phyloP scores from a whole-genome alignment of 2,329 filamentous ascomycete genomes.

The Raffaelea arxii region DNA sequence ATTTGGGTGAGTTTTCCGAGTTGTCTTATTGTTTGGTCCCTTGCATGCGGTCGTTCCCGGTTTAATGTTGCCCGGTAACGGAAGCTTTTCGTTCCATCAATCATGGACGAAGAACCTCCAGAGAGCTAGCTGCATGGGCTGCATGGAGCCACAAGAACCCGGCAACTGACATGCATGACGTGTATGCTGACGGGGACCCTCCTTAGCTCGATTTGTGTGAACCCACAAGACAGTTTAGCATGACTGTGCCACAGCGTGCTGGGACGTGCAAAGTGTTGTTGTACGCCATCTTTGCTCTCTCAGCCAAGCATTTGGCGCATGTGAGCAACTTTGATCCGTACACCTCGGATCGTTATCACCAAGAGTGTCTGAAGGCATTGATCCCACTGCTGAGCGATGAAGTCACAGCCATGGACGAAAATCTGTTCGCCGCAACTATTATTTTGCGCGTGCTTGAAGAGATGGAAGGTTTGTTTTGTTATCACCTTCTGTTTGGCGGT shows the following conservation, averaged over 20 bases:
- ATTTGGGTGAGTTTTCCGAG: slow-evolving; percentile 20
- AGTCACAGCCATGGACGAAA: slow-evolving; percentile 34
- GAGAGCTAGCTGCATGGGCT: no score
- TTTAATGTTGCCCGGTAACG: background rate
- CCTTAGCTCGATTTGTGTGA: slow-evolving; percentile 36
- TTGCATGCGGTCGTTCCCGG: no score
- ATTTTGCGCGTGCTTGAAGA: slow-evolving; percentile 49
- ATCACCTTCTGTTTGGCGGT: background rate
- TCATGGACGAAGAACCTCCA: no score
- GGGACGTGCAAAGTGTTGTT: slow-evolving; percentile 39
- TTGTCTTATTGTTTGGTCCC: background rate
- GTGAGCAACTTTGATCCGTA: slow-evolving; percentile 36
- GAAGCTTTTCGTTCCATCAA: no score
- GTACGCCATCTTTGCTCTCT: slow-evolving; percentile 47
- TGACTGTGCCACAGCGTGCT: slow-evolving; percentile 42
- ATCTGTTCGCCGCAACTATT: slow-evolving; percentile 44
- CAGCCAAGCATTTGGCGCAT: slow-evolving; percentile 43
- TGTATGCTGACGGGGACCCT: no score
- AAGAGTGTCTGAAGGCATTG: slow-evolving; percentile 38
- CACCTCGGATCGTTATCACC: slow-evolving; percentile 42
- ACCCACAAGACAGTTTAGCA: slow-evolving; percentile 36
- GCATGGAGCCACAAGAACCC: no score
- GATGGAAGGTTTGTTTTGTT: slow-evolving; percentile 26
- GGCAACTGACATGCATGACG: no score
- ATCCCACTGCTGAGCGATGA: slow-evolving; percentile 36